These are phyloP conservation scores for Pythium apleroticum DNA, from an alignment of 352 stramenopile genomes.

Conservation along the genomic window DNA sequence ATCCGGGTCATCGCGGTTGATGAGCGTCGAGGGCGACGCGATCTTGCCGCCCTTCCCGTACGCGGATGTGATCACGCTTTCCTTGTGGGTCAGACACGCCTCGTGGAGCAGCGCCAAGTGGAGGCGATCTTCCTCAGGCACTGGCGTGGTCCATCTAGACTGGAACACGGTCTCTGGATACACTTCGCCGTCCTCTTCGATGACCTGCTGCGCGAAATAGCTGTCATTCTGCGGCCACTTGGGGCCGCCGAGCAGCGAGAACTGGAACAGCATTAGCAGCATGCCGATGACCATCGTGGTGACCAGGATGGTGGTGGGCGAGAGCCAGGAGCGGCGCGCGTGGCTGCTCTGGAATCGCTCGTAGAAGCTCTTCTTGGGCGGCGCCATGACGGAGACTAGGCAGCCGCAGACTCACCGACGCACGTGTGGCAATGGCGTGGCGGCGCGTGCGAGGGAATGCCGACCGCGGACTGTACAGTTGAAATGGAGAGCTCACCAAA, in stretches of 20 bases:
- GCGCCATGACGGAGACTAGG: background rate
- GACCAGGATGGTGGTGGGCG: slow-evolving; percentile 23
- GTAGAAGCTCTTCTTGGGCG: slow-evolving; percentile 24
- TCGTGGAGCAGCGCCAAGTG: slow-evolving; percentile 55
- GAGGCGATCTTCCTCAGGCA: slow-evolving; percentile 27
- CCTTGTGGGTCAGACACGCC: slow-evolving; percentile 41
- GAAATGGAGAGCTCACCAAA: no score
- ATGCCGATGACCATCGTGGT: slow-evolving; percentile 11
- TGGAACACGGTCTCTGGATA: slow-evolving; percentile 16
- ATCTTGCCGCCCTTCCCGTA: slow-evolving; percentile 18
- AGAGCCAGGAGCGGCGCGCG: slow-evolving; percentile 17
- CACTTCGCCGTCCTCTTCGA: slow-evolving; percentile 14
- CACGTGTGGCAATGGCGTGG: background rate
- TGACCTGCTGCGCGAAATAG: slow-evolving; percentile 10
- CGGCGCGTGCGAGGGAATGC: background rate
- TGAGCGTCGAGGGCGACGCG: slow-evolving; percentile 15
- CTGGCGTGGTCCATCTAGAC: slow-evolving; percentile 15
- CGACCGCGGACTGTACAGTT: no score
- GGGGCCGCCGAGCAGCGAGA: slow-evolving; percentile 10
- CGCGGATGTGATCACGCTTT: slow-evolving; percentile 40
- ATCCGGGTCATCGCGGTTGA: slow-evolving; percentile 34
- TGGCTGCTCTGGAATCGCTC: slow-evolving; percentile 20
- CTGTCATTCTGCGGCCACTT: slow-evolving; percentile 1
- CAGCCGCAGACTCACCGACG: background rate
- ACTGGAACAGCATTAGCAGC: slow-evolving; percentile 15